Percentiles rank a stretch among this genome's conserved stretches.
phyloP scores from a whole-genome alignment of 164 flowering plant species.

The Piper betle region DNA sequence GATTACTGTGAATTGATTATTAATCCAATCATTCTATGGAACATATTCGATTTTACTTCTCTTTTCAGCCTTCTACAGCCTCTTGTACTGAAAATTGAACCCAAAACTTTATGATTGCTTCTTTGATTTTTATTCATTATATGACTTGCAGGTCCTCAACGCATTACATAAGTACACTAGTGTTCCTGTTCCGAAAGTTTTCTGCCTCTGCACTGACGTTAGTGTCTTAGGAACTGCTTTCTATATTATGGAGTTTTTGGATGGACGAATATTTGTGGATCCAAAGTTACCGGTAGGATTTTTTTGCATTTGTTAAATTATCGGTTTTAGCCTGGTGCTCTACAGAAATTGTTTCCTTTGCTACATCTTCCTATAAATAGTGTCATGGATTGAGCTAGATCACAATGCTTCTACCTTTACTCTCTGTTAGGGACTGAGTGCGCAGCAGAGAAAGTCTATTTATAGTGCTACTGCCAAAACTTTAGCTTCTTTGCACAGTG shows the following conservation, averaged over 20 bases:
- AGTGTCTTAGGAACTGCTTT: constrained; percentile 79
- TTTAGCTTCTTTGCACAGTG: constrained; percentile 68
- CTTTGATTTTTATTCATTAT: too few relatives aligned
- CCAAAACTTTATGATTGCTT: too few relatives aligned
- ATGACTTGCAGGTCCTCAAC: constrained; percentile 45
- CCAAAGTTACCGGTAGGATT: constrained; percentile 57
- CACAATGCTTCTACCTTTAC: not conserved
- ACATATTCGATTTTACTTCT: too few relatives aligned
- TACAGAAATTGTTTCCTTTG: not conserved
- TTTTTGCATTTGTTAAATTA: not conserved
- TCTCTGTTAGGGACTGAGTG: constrained; percentile 49
- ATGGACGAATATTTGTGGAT: constrained; percentile 76
- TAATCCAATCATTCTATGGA: too few relatives aligned
- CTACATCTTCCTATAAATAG: not conserved
- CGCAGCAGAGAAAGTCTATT: constrained; percentile 46
- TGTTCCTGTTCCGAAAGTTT: constrained; percentile 88
- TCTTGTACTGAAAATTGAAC: too few relatives aligned
- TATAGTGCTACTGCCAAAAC: constrained; percentile 54
- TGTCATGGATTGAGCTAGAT: constrained; percentile 1
- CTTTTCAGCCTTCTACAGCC: too few relatives aligned
- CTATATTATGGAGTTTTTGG: constrained; percentile 91
- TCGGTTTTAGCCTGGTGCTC: not conserved
- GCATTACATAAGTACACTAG: constrained; percentile 57
- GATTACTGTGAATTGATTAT: too few relatives aligned
- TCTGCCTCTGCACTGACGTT: constrained; percentile 71